Base-by-base conservation (phyloP, 371 early-diverging fungal species). In the Fennellomyces sp. region DNA sequence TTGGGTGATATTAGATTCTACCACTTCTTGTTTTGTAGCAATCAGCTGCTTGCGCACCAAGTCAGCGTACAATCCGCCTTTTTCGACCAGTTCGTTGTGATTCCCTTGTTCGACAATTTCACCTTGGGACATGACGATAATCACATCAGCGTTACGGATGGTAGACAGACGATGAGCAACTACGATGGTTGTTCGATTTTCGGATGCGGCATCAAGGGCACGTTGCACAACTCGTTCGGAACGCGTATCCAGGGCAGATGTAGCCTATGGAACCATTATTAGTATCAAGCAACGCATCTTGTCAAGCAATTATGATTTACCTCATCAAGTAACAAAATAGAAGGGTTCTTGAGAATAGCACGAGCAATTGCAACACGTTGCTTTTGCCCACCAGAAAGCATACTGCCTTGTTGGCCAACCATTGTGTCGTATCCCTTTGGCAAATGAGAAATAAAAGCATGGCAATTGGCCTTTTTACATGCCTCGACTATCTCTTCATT, bases 111-210 rank as follows among this genome's bases (percentile, higher is more conserved):
- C 94, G n/a, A 89, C 62, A 12, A 93, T 70, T 15, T 75, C 68
- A 41, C 94, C 94, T 59, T 87, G 69, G 50, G 82, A 72, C 81
- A 92, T 85, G 12, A 92, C 92, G 42, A 89, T 84, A 69, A 97
- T 97, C 36, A 84, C 64, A 63, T 97, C 91, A 2, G 95, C 91
- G 59, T 94, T 86, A 51, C 80, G 76, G 49, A 89, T 83, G 6
- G 93, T 94, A 47, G 92, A 89, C 3, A 94, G 76, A 33, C 92
- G 86, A 67, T 97, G 97, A 4, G 97, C 97, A 67, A 98, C 91
- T 4, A 95, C 89, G 50, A 99, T 86, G 2, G 96, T 95, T 5
- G 96, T 95, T 31, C 96, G 83, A 41, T 89, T 84, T 39, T 75
- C 61, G 21, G 91, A 56, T 3, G 94, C 95, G 17, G 68, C 75